Evolutionary conservation across 768 basidiomycete genomes (phyloP).

Genomic region (Termitomyces eurrhizus): DNA sequence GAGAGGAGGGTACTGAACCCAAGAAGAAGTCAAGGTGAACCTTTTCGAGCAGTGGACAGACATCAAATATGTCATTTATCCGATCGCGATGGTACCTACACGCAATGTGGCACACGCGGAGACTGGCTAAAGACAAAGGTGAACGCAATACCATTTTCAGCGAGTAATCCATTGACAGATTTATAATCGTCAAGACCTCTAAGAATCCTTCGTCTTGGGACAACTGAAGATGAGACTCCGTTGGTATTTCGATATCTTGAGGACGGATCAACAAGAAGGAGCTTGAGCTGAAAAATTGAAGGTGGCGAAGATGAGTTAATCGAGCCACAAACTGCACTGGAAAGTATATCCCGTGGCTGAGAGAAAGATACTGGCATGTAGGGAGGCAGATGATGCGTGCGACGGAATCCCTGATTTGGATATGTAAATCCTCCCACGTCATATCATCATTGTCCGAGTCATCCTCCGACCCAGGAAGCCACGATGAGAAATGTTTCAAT

Average conservation of each 20-base stretch:
- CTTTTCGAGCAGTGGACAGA: not conserved
- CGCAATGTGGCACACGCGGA: not conserved
- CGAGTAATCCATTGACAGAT: not conserved
- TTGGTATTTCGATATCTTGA: not conserved
- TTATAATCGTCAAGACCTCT: not conserved
- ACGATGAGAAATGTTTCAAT: not conserved
- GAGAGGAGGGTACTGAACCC: no score
- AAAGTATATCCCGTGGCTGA: not conserved
- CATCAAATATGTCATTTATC: not conserved
- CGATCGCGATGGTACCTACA: no score
- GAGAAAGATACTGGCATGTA: constrained; percentile 2
- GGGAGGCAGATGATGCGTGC: not conserved
- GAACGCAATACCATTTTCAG: no score
- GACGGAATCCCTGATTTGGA: not conserved
- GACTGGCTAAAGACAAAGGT: not conserved
- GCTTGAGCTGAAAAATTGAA: not conserved
- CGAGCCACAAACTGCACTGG: not conserved
- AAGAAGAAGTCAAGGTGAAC: not conserved
- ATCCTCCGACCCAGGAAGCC: not conserved
- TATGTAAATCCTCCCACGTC: not conserved
- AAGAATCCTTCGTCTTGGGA: not conserved
- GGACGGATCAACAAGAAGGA: not conserved
- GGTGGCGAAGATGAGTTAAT: not conserved
- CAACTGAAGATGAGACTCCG: not conserved
- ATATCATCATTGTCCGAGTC: not conserved